Conservation (phyloP, 1,139 yeast genomes). For the Taiozyma onychis region DNA sequence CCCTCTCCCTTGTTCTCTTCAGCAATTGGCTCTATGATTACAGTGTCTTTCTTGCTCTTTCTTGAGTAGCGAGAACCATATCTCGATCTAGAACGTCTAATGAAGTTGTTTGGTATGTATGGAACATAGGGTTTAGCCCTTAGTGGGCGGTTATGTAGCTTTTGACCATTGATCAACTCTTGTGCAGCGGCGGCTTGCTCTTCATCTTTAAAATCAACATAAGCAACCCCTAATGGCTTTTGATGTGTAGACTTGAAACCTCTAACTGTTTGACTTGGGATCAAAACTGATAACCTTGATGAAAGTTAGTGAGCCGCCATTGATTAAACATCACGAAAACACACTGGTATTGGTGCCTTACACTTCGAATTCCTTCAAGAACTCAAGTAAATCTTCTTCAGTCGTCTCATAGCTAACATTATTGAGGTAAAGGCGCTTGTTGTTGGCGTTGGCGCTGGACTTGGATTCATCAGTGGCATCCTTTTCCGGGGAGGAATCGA, state of each 20-base stretch:
- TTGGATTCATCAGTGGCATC: neutral
- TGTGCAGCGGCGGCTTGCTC: constrained; percentile 46
- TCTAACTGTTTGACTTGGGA: constrained; percentile 50
- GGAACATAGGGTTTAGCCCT: constrained; percentile 37
- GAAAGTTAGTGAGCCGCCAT: neutral
- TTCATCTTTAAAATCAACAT: constrained; percentile 49
- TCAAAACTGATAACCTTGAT: constrained; percentile 36
- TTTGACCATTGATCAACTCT: constrained; percentile 35
- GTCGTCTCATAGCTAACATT: constrained; percentile 48
- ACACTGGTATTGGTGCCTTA: constrained; percentile 14
- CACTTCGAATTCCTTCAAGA: constrained; percentile 34
- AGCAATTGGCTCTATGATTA: neutral
- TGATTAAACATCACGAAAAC: neutral
- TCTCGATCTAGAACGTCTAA: constrained; percentile 35
- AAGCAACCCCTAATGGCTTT: constrained; percentile 58
- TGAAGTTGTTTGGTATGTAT: constrained; percentile 34
- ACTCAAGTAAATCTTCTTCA: constrained; percentile 44
- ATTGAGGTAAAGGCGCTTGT: constrained; percentile 39
- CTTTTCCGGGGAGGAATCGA: neutral
- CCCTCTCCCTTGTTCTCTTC: neutral
- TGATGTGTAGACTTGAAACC: constrained; percentile 36
- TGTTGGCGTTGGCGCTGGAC: constrained; percentile 5
- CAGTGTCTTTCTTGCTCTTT: neutral
- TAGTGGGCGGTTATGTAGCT: constrained; percentile 35
- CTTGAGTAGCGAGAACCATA: constrained; percentile 22